phyloP scores from a whole-genome alignment of 371 early-diverging fungal genomes.

The Dentiscutata heterogama region DNA sequence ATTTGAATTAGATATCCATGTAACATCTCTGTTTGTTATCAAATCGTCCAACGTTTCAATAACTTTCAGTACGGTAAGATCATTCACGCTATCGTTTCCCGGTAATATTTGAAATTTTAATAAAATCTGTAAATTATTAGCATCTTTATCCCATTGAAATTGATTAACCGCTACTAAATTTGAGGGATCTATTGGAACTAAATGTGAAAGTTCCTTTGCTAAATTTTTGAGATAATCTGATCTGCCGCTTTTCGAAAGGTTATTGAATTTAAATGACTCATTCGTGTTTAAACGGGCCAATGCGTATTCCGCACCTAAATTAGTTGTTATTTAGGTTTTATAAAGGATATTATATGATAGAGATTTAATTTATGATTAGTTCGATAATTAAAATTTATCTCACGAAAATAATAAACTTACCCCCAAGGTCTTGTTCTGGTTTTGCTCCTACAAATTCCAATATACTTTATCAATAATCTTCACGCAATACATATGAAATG shows the following conservation, averaged over 20 bases:
- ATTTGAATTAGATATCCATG: neutral
- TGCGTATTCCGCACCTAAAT: neutral
- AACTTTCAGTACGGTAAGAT: neutral
- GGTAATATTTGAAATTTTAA: conserved; percentile 14
- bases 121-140: neutral
- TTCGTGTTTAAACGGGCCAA: neutral
- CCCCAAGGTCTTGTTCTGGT: neutral
- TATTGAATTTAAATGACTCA: neutral
- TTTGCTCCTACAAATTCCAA: too few relatives aligned
- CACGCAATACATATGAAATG: too few relatives aligned
- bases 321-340: too few relatives aligned
- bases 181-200: neutral
- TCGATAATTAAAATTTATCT: neutral
- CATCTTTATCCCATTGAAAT: conserved; percentile 14
- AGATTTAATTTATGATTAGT: too few relatives aligned
- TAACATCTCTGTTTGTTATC: neutral
- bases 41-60: neutral
- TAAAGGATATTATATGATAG: too few relatives aligned
- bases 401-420: neutral
- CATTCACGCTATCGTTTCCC: neutral
- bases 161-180: neutral
- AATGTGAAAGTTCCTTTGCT: neutral
- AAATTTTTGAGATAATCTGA: neutral
- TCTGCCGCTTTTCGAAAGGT: too few relatives aligned
- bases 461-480: too few relatives aligned